phyloP scores from a whole-genome alignment of 352 stramenopile species.

The Poterioochromonas sp. region DNA sequence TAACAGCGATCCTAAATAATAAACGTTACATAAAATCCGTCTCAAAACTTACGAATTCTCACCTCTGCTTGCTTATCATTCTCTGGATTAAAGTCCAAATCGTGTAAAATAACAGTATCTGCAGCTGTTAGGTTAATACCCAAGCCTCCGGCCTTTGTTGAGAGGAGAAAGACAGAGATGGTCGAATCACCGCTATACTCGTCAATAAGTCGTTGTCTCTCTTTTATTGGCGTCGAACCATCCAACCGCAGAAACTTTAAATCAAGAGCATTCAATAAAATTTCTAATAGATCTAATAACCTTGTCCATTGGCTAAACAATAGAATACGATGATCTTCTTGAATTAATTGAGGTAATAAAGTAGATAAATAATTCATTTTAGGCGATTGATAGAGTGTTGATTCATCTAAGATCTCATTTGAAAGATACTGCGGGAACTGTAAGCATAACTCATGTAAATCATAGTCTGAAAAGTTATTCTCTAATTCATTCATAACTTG shows the following conservation, averaged over 20 bases:
- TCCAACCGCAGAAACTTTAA: slow-evolving; percentile 89
- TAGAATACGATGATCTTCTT: slow-evolving; percentile 80
- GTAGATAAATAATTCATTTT: slow-evolving; percentile 82
- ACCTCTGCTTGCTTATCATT: slow-evolving; percentile 73
- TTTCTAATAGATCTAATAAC: slow-evolving; percentile 74
- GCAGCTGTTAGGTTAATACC: slow-evolving; percentile 82
- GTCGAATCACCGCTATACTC: slow-evolving; percentile 77
- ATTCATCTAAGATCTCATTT: slow-evolving; percentile 46
- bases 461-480: slow-evolving; percentile 80
- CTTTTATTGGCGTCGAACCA: slow-evolving; percentile 83
- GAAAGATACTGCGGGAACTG: slow-evolving; percentile 52
- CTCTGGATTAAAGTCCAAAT: slow-evolving; percentile 84
- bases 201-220: slow-evolving; percentile 89
- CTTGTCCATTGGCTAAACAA: slow-evolving; percentile 71
- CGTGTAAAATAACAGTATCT: slow-evolving; percentile 71
- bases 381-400: slow-evolving; percentile 72
- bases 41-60: no score
- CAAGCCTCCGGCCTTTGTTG: slow-evolving; percentile 85
- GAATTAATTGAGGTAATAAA: slow-evolving; percentile 72
- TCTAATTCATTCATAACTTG: slow-evolving; percentile 82
- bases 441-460: slow-evolving; percentile 82
- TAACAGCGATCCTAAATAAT: slow-evolving; percentile 86
- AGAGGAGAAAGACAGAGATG: slow-evolving; percentile 84
- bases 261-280: slow-evolving; percentile 59
- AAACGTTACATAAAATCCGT: background rate